Conservation (phyloP, 306 rosid species). For the Sechiopsis laciniata region DNA sequence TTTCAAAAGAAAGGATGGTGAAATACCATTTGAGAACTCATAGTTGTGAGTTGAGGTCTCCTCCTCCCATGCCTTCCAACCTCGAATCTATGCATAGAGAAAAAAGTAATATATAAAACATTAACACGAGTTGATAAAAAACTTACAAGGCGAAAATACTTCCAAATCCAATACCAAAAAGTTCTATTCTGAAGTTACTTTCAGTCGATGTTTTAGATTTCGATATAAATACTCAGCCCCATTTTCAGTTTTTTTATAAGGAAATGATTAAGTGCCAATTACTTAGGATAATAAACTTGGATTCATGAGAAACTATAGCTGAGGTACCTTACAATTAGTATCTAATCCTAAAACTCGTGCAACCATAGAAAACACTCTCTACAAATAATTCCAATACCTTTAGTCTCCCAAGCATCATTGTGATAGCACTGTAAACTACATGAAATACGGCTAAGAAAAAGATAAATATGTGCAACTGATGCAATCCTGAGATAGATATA, state of each 20-base stretch:
- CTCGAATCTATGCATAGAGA: constrained; percentile 53
- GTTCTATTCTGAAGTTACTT: background rate
- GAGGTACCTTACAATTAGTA: background rate
- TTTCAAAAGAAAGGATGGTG: background rate
- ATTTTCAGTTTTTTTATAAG: background rate
- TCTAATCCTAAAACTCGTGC: constrained; percentile 1
- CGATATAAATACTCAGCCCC: background rate
- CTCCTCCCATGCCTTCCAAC: constrained; percentile 91
- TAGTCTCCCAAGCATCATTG: constrained; percentile 96
- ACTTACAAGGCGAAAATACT: too few relatives aligned
- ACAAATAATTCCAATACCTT: constrained; percentile 42
- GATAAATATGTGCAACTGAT: constrained; percentile 87
- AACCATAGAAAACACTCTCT: background rate
- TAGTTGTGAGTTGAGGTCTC: constrained; percentile 68
- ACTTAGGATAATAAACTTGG: background rate
- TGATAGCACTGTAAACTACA: constrained; percentile 72
- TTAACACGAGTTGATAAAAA: background rate
- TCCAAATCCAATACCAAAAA: constrained; percentile 3
- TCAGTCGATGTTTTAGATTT: background rate
- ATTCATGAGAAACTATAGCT: background rate
- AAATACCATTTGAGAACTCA: constrained; percentile 74
- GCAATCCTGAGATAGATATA: constrained; percentile 69
- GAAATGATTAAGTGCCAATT: background rate
- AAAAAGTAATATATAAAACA: constrained; percentile 6
- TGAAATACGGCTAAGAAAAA: constrained; percentile 92